Conservation (phyloP, 768 basidiomycete species). For the Agaricus bisporus region DNA sequence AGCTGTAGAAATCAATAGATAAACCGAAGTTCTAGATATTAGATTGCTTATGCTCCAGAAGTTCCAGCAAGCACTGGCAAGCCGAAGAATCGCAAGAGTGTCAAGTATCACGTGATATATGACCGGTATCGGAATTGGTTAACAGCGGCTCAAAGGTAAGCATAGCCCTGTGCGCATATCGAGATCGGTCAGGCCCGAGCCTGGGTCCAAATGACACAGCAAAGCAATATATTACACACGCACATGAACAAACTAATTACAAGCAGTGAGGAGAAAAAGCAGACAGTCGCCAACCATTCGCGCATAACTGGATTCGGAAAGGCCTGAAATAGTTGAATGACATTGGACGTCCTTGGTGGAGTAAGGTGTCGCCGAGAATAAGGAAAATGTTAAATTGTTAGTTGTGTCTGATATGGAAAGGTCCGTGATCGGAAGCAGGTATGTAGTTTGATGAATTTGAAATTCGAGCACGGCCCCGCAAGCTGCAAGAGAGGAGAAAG, state of each 20-base stretch:
- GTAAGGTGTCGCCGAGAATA: conserved; percentile 1
- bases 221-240: conserved; percentile 4
- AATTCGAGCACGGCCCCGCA: background rate
- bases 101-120: too few relatives aligned
- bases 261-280: background rate
- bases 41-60: too few relatives aligned
- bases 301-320: background rate
- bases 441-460: background rate
- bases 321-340: background rate
- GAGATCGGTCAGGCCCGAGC: too few relatives aligned
- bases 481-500: background rate
- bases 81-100: too few relatives aligned
- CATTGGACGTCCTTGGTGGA: background rate
- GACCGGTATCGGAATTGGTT: too few relatives aligned
- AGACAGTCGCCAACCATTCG: background rate
- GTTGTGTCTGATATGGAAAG: background rate
- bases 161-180: too few relatives aligned
- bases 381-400: background rate
- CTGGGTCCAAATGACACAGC: too few relatives aligned
- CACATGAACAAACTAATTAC: conserved; percentile 4
- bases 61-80: too few relatives aligned
- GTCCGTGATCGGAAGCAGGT: background rate
- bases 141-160: too few relatives aligned
- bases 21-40: too few relatives aligned
- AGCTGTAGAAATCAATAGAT: too few relatives aligned